Base-by-base conservation (phyloP, 163 green algal genomes). In the Scenedesmus sp. region DNA sequence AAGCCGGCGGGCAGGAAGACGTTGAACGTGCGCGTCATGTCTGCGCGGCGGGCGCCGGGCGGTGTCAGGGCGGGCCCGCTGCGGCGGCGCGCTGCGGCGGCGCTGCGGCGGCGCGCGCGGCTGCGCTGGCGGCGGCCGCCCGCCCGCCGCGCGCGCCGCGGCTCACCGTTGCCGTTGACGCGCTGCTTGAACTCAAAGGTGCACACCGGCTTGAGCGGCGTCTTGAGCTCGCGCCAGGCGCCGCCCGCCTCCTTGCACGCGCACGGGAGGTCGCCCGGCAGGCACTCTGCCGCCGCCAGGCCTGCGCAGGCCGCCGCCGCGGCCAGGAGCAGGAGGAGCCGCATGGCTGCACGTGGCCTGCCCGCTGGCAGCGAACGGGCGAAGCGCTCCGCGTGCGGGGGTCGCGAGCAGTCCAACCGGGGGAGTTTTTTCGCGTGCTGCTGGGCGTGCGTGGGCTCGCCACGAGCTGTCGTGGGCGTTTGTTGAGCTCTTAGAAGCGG, bases 1-100 rank as follows among this genome's bases (percentile, higher is more conserved):
- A 58, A 83, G 28, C 31, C 47, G 5, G 14, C 53, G 10, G 75
- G 75, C 28, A 83, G 48, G 75, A 77, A 83, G 22, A 83, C 64
- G n/a, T 83, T 83, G 75, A 71, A 76, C 0, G 45, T 72, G 42
- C 75, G 36, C 3, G 28, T 45, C 31, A 63, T 33, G 24, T 56
- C 75, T 81, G 73, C 45, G 22, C 18, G n/a, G 39, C 33, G 42
- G 4, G 15, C 63, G 4, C 17, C n/a, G n/a, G n/a, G n/a, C n/a
- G n/a, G n/a, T n/a, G n/a, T n/a, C n/a, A n/a, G n/a, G n/a, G n/a
- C n/a, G n/a, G n/a, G 18, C 7, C 18, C 6, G 50, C 18, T 4
- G 50, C 50, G 18, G 50, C 39, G 39, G 39, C 39, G 39, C n/a
- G 39, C 39, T 15, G 7, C 6, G 39, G 39, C 39, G 39, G 10